Evolutionary conservation across 164 flowering plant genomes (phyloP), one percentile per base, ranked within the genome.

Genomic region (Euptelea pleiosperma): DNA sequence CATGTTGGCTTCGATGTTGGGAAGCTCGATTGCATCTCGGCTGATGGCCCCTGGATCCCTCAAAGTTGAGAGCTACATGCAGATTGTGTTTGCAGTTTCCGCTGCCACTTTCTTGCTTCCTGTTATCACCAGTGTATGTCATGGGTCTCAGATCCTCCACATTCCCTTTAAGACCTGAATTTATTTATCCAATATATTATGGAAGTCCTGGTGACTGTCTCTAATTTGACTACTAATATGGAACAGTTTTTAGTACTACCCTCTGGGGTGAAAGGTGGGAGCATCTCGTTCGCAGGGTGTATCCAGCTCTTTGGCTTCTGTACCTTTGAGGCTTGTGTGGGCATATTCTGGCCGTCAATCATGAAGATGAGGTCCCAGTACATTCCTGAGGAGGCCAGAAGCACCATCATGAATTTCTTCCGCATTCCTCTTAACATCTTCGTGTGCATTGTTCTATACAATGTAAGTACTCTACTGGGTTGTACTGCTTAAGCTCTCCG

Each of bases 341-440:
- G 97, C n/a, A 71, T 89, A 59, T 92, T 92, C 70, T 92, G 98
- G 98, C 98, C 98, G 43, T 86, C 96, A 47, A 89, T 92, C 39
- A 89, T 89, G 98, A 92, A 89, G 75, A 89, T 89, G 98, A 80
- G 98, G 57, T 92, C 98, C 29, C 98, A 89, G 58, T 92, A 84
- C 74, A 87, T 92, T 60, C 98, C 98, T 15, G 98, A 92, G 83
- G 98, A 92, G 70, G 83, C 98, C 26, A 76, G 97, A 65, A 92
- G 98, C 86, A 92, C 97, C 60, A 89, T 92, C 66, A 89, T 92
- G 97, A 92, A 89, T 74, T 92, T 92, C 75, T 92, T 92, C 89
- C 91, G 98, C 36, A 87, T 92, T 70, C 98, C 98, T 57, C 91
- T 92, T 34, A 92, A 92, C 57, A 80, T 92, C 64, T 87, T 92